phyloP scores from a whole-genome alignment of 108 stramenopile species.

The Cyclotella cryptica region DNA sequence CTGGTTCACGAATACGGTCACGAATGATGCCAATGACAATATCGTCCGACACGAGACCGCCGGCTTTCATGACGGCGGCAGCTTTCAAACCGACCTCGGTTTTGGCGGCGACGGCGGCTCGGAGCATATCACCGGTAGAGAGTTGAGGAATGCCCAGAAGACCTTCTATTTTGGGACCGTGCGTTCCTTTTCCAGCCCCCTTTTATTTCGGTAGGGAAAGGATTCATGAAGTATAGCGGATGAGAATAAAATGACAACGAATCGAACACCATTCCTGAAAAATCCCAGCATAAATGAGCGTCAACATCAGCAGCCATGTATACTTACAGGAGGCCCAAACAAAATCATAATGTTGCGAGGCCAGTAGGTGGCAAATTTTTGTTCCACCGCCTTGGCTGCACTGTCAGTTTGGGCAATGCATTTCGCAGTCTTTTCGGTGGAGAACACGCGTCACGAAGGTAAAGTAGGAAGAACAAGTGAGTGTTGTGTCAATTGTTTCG shows the following conservation, averaged over 20 bases:
- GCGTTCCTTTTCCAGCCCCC: constrained; percentile 89
- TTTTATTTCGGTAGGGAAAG: neutral
- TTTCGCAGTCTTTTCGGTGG: constrained; percentile 15
- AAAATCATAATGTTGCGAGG: constrained; percentile 89
- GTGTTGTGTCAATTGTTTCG: neutral
- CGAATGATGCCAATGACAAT: constrained; percentile 95
- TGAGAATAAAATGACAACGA: too few relatives aligned
- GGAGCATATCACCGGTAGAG: constrained; percentile 99
- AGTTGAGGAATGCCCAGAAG: constrained; percentile 88
- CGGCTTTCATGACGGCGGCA: constrained; percentile 97
- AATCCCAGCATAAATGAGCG: neutral
- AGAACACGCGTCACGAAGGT: neutral
- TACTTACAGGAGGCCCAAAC: constrained; percentile 54
- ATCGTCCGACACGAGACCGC: constrained; percentile 96
- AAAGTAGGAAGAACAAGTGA: neutral
- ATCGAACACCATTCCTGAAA: neutral
- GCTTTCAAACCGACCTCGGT: constrained; percentile 97
- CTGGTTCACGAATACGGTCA: constrained; percentile 91
- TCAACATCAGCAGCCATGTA: neutral
- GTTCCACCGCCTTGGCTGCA: constrained; percentile 63
- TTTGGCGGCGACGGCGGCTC: constrained; percentile 95
- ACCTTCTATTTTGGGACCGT: constrained; percentile 89
- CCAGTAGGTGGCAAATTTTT: constrained; percentile 91
- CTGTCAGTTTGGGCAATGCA: constrained; percentile 27
- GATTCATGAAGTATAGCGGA: too few relatives aligned